Evolutionary conservation across 495 filamentous ascomycete genomes (phyloP), one percentile per base, ranked within the genome.

Genomic region (Hypoxylon rickii): DNA sequence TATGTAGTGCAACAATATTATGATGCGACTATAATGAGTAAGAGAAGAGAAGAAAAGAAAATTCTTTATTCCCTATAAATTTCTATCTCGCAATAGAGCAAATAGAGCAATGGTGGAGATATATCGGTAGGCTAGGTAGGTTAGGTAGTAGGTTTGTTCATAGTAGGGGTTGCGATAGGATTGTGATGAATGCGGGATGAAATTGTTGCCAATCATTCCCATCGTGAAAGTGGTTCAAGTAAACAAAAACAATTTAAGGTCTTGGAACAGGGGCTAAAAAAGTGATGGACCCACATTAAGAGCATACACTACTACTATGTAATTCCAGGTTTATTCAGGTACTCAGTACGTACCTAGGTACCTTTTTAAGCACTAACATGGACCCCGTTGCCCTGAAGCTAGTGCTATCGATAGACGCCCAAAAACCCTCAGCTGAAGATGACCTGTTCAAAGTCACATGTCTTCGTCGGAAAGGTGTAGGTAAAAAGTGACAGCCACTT

Each of bases 161-260:
- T 18, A 5, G 34, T 34, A 34, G 34, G n/a, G 24, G 24, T 4
- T 29, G 4, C 24, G 10, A 29, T 4, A 32, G 46, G 48, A 26
- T 39, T 16, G 38, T 13, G 43, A 43, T 29, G 6, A 44, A 20
- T 21, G 53, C 16, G 59, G 53, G 53, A 58, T 54, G 44, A 19
- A n/a, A 3, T 39, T 38, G 29, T 58, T 48, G 24, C 59, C 53
- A 63, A 58, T 63, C 48, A 50, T 38, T 13, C 11, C 10, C 18
- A 44, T 49, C 39, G 7, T 29, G 22, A 7, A 32, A 29, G 39
- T 46, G 54, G 32, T 44, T 22, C 15, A 37, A 50, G 48, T 58
- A 58, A 58, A 58, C 55, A 58, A 58, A 58, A 52, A 13, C 10
- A 39, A 5, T 7, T n/a, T n/a, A n/a, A n/a, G n/a, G n/a, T n/a